Base-by-base conservation (phyloP, 208 protist genomes). In the Trypanosoma conorhini region DNA sequence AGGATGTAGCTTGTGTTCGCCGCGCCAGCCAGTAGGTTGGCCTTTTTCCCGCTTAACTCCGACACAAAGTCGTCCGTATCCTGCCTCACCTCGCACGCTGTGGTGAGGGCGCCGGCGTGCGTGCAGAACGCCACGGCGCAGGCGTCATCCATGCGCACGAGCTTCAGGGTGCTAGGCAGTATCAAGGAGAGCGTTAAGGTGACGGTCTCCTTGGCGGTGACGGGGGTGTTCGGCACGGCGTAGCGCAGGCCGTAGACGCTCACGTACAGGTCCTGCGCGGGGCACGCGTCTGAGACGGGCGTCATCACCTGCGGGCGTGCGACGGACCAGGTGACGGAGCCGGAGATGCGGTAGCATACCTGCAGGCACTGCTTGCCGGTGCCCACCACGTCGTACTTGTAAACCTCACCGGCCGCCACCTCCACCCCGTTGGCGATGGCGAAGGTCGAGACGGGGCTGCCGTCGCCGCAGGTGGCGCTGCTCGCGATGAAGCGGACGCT, bases 341-440 rank as follows among this genome's bases (percentile, higher is more conserved):
- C 71, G 17, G 62, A 12, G 15, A 90, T 65, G 21, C 69, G 78
- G 78, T 97, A 95, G 70, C 92, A 97, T 50, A 93, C 63, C 42
- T 69, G 67, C 24, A 92, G 60, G 73, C 92, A 97, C 40, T 84
- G 68, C 22, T 80, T 78, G 2, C 80, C 84, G 0, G 52, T 26
- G 17, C 89, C 89, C 33, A 97, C 76, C 22, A 92, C 63, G 57
- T 76, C 77, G 76, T 92, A 95, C 26, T 48, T 31, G 67, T 94
- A 94, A 13, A 31, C 48, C 24, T 61, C 76, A 21, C 77, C 80
- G 0, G 81, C 67, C 44, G 46, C 66, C 12, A 90, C 70, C 69
- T 92, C 86, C 22, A 51, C 67, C 0, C 50, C 72, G 65, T 70
- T 58, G 21, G 72, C 64, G 9, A 93, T 58, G 10, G 59, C 76